Conservation (phyloP, 139 green algal genomes). For the Gonium pectorale region DNA sequence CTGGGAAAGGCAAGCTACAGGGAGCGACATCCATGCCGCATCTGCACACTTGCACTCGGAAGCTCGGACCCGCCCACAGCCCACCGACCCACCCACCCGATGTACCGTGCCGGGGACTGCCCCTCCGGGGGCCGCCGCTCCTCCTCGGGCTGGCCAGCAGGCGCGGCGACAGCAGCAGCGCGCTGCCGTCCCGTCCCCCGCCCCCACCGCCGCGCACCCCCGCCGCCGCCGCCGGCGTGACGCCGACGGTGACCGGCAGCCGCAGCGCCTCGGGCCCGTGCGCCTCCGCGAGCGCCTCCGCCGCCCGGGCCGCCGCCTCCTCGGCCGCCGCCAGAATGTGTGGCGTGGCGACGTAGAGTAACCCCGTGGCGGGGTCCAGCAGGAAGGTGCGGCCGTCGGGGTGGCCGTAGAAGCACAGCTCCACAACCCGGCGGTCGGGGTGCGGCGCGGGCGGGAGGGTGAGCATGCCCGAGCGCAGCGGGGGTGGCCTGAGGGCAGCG, state of each 20-base stretch:
- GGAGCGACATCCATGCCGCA: too few species aligned
- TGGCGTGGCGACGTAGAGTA: conserved; percentile 32
- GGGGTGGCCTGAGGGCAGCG: neutral
- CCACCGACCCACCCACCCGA: too few species aligned
- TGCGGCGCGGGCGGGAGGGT: conserved; percentile 24
- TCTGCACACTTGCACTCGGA: too few species aligned
- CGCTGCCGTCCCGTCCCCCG: neutral
- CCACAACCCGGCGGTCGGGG: conserved; percentile 26
- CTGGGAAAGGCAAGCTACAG: too few species aligned
- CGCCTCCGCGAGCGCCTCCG: neutral
- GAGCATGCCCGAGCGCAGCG: neutral
- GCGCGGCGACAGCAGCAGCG: conserved; percentile 17
- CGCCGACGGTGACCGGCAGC: neutral
- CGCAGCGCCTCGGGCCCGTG: neutral
- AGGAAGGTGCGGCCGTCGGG: conserved; percentile 33
- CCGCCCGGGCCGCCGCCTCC: neutral
- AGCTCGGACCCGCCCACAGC: too few species aligned
- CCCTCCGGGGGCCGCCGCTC: too few species aligned
- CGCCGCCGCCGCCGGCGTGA: too few species aligned
- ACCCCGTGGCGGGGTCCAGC: conserved; percentile 23
- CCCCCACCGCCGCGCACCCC: neutral
- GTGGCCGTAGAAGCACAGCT: conserved; percentile 18
- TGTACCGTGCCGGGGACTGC: too few species aligned
- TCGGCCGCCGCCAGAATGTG: conserved; percentile 24
- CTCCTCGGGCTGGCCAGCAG: too few species aligned